A percentile compares a stretch with the other conserved stretches of the same genome.
Evolutionary conservation across 352 stramenopile genomes (phyloP).

Genomic region (Globisporangium solare): DNA sequence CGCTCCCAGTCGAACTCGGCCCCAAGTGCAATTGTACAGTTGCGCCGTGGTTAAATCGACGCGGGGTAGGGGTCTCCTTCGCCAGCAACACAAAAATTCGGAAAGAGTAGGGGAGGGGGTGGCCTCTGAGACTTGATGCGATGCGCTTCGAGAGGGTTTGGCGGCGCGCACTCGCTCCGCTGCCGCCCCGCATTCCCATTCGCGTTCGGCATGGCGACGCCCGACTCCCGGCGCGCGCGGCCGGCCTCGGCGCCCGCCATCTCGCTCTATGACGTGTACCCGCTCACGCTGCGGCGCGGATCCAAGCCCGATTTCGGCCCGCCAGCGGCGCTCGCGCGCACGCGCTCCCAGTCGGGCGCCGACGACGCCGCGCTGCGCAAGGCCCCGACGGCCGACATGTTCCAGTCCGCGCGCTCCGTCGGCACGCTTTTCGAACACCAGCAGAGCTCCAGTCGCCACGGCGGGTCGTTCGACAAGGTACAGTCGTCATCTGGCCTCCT

Average conservation of each 20-base stretch:
- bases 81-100: not conserved
- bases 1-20: too few species aligned
- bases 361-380: slow-evolving; percentile 11
- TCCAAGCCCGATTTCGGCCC: slow-evolving; percentile 7
- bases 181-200: not conserved
- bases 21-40: too few species aligned
- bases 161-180: not conserved
- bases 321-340: slow-evolving; percentile 28
- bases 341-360: slow-evolving; percentile 21
- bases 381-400: slow-evolving; percentile 9
- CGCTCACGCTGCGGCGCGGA: slow-evolving; percentile 32
- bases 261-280: slow-evolving; percentile 69
- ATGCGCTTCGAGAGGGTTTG: not conserved
- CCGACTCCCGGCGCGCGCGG: not conserved
- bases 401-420: slow-evolving; percentile 16
- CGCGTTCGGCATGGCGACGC: not conserved
- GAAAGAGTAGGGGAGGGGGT: not conserved
- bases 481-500: not conserved
- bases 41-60: not conserved
- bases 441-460: not conserved
- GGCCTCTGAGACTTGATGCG: not conserved
- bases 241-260: slow-evolving; percentile 2
- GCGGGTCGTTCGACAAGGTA: slow-evolving; percentile 14
- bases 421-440: not conserved
- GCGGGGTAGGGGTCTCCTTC: not conserved